Evolutionary conservation across 305 asterid genomes (phyloP).

Genomic region (Rubia peregrina): DNA sequence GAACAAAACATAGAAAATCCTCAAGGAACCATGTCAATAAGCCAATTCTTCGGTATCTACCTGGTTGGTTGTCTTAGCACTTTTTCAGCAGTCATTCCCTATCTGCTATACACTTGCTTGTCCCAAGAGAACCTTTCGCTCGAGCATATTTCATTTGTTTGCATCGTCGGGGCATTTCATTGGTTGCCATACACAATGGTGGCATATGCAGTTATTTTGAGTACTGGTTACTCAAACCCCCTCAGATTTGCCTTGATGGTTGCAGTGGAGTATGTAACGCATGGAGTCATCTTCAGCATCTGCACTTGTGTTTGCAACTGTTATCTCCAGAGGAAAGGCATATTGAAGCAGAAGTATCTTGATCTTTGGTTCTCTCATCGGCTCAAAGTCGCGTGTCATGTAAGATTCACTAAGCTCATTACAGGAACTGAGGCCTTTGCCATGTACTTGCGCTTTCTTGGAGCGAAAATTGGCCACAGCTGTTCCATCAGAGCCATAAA

Average conservation of each 20-base stretch:
- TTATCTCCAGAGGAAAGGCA: conserved; percentile 20
- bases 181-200: conserved; percentile 56
- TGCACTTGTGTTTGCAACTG: conserved; percentile 31
- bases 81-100: conserved; percentile 47
- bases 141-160: conserved; percentile 33
- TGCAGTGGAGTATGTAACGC: conserved; percentile 37
- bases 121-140: conserved; percentile 26
- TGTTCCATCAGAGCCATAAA: conserved; percentile 66
- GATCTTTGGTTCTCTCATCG: conserved; percentile 36
- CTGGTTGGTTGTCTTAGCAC: conserved; percentile 46
- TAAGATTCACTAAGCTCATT: conserved; percentile 48
- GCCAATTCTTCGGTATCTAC: conserved; percentile 44
- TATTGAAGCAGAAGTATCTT: conserved; percentile 16
- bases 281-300: conserved; percentile 43
- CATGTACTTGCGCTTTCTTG: conserved; percentile 36
- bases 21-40: conserved; percentile 14
- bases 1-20: conserved; percentile 12
- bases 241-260: conserved; percentile 34
- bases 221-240: conserved; percentile 24
- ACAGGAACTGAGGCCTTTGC: conserved; percentile 63
- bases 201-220: conserved; percentile 32
- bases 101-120: conserved; percentile 35
- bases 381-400: conserved; percentile 33
- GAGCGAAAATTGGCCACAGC: conserved; percentile 51
- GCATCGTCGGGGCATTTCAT: conserved; percentile 50